A percentile compares a stretch with the other conserved stretches of the same genome.
phyloP scores from a whole-genome alignment of 2,329 filamentous ascomycete genomes.

The Coniochaeta prunicola region DNA sequence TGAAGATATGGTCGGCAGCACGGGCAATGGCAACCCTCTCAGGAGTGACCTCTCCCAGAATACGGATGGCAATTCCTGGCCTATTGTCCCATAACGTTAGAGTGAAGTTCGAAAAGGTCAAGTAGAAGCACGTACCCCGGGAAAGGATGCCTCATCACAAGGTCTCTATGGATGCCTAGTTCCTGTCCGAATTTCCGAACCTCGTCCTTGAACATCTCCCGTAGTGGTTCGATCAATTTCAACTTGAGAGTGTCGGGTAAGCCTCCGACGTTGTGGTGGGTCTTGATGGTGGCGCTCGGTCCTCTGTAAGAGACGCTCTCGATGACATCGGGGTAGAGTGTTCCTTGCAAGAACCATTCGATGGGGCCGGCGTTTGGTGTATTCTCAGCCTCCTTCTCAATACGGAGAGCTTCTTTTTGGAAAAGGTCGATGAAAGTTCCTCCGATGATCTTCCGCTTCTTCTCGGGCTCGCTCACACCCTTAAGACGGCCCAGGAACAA shows the following conservation, averaged over 20 bases:
- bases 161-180: constrained; percentile 64
- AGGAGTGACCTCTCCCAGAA: constrained; percentile 76
- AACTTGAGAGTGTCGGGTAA: constrained; percentile 20
- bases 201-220: constrained; percentile 66
- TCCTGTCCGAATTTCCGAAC: constrained; percentile 63
- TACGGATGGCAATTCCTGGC: constrained; percentile 64
- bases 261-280: constrained; percentile 38
- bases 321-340: constrained; percentile 60
- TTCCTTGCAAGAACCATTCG: constrained; percentile 78
- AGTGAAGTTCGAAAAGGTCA: not conserved
- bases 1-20: constrained; percentile 74
- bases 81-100: not conserved
- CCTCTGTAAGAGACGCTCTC: constrained; percentile 42
- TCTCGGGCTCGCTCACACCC: constrained; percentile 73
- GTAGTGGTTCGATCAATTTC: constrained; percentile 7
- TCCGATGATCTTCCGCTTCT: constrained; percentile 76
- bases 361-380: constrained; percentile 66
- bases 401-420: constrained; percentile 60
- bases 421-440: constrained; percentile 62
- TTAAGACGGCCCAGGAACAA: constrained; percentile 70
- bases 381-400: constrained; percentile 63
- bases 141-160: constrained; percentile 74
- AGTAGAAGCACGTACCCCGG: constrained; percentile 38
- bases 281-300: constrained; percentile 43
- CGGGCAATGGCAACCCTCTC: constrained; percentile 73